Base-by-base conservation (phyloP, 2,329 filamentous ascomycete genomes). In the Remersonia thermophila region DNA sequence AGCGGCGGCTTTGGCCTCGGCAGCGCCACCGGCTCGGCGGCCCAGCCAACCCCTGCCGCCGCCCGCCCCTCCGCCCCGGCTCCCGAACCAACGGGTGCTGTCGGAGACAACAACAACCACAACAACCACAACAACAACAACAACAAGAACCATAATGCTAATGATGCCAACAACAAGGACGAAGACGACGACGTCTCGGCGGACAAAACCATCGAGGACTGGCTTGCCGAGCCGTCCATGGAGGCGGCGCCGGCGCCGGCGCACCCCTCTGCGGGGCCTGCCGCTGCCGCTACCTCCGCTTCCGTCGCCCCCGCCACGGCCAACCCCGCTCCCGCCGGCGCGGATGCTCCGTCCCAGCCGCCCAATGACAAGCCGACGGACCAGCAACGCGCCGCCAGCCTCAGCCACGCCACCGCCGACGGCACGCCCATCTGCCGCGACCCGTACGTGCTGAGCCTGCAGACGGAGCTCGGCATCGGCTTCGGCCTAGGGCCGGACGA, bases 151-250 rank as follows among this genome's bases (percentile, higher is more conserved):
- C n/a, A n/a, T n/a, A n/a, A n/a, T n/a, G n/a, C n/a, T n/a, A n/a
- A n/a, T n/a, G n/a, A n/a, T n/a, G 20, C 20, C 20, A 9, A 5
- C 20, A 9, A 23, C 20, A 5, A 23, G 9, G 20, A 9, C 10
- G 27, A 18, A 3, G 41, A 43, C 35, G 41, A 42, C 27, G 33
- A 37, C 13, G 35, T 36, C 12, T 12, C 42, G 18, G 42, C 33
- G 6, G 45, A 45, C 33, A 35, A 40, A 13, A 47, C 45, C 3
- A 48, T 48, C 33, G 38, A 48, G 33, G 51, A 51, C 27, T 56
- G 53, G 54, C 46, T 48, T 16, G 42, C 46, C 20, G 44, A 48
- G 32, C 42, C 46, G 5, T 13, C 7, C 32, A 2, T 15, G 27
- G 9, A 17, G 10, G n/a, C n/a, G n/a, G n/a, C n/a, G n/a, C n/a